A percentile compares a stretch with the other conserved stretches of the same genome.
Evolutionary conservation across 192 early-diverging fungal species (phyloP).

Genomic region (Coemansia sp.): DNA sequence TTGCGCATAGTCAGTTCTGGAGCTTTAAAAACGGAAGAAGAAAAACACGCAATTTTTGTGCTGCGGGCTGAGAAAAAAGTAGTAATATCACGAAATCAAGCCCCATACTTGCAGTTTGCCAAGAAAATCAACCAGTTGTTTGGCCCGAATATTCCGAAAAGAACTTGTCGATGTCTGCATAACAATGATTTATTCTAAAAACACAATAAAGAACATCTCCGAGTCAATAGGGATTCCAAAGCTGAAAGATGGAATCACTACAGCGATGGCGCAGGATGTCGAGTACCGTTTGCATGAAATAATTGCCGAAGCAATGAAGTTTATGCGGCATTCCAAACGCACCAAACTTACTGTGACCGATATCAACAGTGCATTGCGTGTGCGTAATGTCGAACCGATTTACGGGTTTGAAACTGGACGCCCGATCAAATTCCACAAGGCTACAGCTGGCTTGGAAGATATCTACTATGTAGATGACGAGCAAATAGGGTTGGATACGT

Average conservation of each 20-base stretch:
- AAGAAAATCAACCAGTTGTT: neutral
- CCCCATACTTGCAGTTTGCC: no score
- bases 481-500: constrained; percentile 86
- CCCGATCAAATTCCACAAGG: constrained; percentile 68
- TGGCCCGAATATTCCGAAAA: neutral
- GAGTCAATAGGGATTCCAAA: constrained; percentile 79
- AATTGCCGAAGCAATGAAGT: constrained; percentile 90
- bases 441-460: constrained; percentile 61
- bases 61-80: no score
- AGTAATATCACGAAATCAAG: no score
- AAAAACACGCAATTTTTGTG: no score
- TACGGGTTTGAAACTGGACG: constrained; percentile 82
- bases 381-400: constrained; percentile 92
- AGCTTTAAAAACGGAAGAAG: no score
- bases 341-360: constrained; percentile 79
- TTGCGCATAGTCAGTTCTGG: no score
- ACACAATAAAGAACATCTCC: constrained; percentile 66
- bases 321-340: constrained; percentile 93
- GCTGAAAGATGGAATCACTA: constrained; percentile 84
- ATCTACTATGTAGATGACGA: constrained; percentile 93
- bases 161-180: no score
- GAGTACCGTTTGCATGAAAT: constrained; percentile 95
- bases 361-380: constrained; percentile 84
- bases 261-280: constrained; percentile 82
- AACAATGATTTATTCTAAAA: constrained; percentile 42